A percentile compares a stretch with the other conserved stretches of the same genome.
These are phyloP conservation scores for Fusarium oligoseptatum DNA, from an alignment of 2,329 filamentous ascomycete genomes.

Conservation along the genomic window DNA sequence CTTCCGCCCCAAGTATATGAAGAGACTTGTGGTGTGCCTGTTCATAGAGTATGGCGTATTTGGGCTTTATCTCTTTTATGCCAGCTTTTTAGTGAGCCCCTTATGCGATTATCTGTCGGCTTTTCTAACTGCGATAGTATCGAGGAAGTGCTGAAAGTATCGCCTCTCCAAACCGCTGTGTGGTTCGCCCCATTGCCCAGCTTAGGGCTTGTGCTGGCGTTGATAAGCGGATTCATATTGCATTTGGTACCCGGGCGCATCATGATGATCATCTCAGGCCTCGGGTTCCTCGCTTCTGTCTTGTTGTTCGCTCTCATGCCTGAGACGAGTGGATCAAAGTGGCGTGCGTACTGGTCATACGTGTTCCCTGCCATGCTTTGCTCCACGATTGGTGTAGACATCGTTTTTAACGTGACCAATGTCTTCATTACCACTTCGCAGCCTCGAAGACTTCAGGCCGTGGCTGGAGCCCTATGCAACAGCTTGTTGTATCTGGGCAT, in stretches of 20 bases:
- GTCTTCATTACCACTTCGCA: slow-evolving; percentile 82
- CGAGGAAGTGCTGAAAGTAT: slow-evolving; percentile 68
- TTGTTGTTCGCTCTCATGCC: slow-evolving; percentile 76
- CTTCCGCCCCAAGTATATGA: slow-evolving; percentile 78
- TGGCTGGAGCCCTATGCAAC: slow-evolving; percentile 79
- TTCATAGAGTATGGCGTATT: slow-evolving; percentile 77
- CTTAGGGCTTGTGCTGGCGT: slow-evolving; percentile 75
- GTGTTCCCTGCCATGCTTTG: slow-evolving; percentile 78
- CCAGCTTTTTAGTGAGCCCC: slow-evolving; percentile 73
- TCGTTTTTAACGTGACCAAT: slow-evolving; percentile 81
- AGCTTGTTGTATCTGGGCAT: slow-evolving; percentile 76
- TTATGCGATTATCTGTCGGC: background rate
- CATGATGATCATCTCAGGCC: slow-evolving; percentile 71
- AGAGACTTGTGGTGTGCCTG: slow-evolving; percentile 69
- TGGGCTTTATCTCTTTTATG: slow-evolving; percentile 77
- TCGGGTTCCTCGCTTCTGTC: slow-evolving; percentile 69
- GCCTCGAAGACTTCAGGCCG: slow-evolving; percentile 74
- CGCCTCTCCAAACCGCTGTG: slow-evolving; percentile 73
- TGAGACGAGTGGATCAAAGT: slow-evolving; percentile 54
- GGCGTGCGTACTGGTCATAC: slow-evolving; percentile 74
- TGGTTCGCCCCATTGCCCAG: slow-evolving; percentile 78
- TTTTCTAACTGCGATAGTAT: slow-evolving; percentile 58
- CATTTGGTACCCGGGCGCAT: slow-evolving; percentile 75
- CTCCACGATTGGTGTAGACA: slow-evolving; percentile 79
- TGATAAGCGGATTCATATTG: slow-evolving; percentile 73